Percentiles rank a stretch among this genome's conserved stretches.
Conservation (phyloP, 2,329 filamentous ascomycete species). For the Tolypocladium amazonense region DNA sequence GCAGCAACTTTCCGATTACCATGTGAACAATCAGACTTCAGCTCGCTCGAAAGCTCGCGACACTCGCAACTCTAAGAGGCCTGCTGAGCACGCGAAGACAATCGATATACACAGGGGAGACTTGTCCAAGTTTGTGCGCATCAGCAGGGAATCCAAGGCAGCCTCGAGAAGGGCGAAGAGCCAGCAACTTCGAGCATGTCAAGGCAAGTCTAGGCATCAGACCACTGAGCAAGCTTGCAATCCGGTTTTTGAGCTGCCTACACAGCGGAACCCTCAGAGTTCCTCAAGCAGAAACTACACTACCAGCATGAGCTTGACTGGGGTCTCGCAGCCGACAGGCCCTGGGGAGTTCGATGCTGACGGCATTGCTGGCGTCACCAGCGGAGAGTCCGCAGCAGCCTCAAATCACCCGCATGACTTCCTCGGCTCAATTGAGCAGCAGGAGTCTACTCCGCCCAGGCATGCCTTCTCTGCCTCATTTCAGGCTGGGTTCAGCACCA, state of each 20-base stretch:
- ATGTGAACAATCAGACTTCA: conserved; percentile 12
- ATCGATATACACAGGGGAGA: conserved; percentile 17
- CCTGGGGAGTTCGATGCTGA: neutral
- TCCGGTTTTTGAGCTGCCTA: neutral
- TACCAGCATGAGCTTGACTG: neutral
- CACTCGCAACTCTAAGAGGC: conserved; percentile 9
- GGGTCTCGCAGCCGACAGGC: neutral
- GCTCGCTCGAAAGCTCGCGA: conserved; percentile 11
- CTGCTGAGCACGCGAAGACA: conserved; percentile 9
- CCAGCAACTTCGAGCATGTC: neutral
- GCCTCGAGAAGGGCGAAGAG: neutral
- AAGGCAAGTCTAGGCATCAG: neutral
- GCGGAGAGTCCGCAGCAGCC: neutral
- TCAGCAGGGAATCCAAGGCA: neutral
- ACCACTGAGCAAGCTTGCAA: neutral
- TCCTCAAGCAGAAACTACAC: neutral
- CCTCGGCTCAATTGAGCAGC: neutral
- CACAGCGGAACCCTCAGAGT: neutral
- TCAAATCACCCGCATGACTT: neutral
- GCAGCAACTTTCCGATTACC: conserved; percentile 13
- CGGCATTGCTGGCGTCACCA: neutral
- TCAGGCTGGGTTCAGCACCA: neutral
- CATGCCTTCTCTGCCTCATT: neutral
- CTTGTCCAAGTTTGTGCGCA: conserved; percentile 4
- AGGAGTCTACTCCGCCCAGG: neutral